Conservation (phyloP, 2,329 filamentous ascomycete species). For the Elsinoe fawcettii region DNA sequence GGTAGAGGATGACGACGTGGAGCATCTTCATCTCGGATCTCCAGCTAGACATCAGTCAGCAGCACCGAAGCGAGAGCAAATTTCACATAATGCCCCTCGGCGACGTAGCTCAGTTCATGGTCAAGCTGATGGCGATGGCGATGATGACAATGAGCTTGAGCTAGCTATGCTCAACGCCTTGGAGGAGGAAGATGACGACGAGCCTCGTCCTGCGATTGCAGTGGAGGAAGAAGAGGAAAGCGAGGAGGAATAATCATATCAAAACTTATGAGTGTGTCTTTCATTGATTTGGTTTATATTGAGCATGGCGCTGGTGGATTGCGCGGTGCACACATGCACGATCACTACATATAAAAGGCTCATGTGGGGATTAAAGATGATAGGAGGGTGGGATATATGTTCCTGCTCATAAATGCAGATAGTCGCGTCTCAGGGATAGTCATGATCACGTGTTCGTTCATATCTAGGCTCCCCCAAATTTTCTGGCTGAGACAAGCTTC, state of each 20-base stretch:
- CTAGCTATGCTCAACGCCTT: slow-evolving; percentile 36
- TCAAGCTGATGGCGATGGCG: slow-evolving; percentile 25
- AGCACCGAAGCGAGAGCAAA: slow-evolving; percentile 30
- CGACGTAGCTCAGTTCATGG: slow-evolving; percentile 23
- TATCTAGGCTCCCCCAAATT: too few species aligned
- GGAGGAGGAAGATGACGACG: slow-evolving; percentile 28
- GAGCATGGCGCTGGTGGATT: not conserved
- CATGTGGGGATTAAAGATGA: not conserved
- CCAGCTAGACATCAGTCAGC: slow-evolving; percentile 24
- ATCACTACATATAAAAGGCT: too few species aligned
- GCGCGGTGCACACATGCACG: too few species aligned
- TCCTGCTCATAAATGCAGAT: too few species aligned
- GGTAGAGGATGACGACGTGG: slow-evolving; percentile 29
- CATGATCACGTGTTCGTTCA: too few species aligned
- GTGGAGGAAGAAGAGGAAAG: slow-evolving; percentile 35
- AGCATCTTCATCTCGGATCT: slow-evolving; percentile 22
- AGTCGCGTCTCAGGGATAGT: too few species aligned
- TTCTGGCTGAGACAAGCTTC: not conserved
- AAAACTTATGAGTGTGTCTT: too few species aligned
- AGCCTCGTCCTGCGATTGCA: slow-evolving; percentile 19
- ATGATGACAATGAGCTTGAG: slow-evolving; percentile 37
- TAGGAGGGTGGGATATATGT: too few species aligned
- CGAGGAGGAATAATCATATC: slow-evolving; percentile 33
- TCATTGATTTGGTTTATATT: not conserved
- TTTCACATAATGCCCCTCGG: slow-evolving; percentile 23